Conservation (phyloP, 2,329 filamentous ascomycete species). For the Talaromyces sp. region DNA sequence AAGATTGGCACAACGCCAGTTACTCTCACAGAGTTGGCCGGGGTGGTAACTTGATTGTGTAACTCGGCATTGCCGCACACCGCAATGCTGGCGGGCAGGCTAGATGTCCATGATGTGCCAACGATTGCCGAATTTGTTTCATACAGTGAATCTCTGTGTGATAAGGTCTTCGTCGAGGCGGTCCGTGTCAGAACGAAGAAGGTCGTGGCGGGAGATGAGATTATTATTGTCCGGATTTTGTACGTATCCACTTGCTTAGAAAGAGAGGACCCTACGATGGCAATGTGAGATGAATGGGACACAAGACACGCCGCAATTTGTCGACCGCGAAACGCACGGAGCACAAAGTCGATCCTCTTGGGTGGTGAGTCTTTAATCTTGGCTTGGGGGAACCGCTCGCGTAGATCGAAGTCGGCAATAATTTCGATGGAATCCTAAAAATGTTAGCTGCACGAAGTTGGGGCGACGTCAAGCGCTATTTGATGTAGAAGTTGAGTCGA, state of each 20-base stretch:
- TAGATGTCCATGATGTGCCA: not conserved
- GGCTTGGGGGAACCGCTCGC: not conserved
- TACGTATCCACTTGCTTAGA: not conserved
- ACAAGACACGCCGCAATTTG: conserved; percentile 8
- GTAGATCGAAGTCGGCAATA: not conserved
- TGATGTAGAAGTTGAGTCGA: not conserved
- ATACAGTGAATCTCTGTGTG: not conserved
- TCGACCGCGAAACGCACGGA: conserved; percentile 10
- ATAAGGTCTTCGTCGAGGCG: not conserved
- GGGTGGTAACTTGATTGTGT: conserved; percentile 3
- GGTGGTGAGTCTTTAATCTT: no score
- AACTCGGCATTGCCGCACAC: conserved; percentile 14
- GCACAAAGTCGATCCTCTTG: not conserved
- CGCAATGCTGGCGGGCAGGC: conserved; percentile 1
- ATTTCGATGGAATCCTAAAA: not conserved
- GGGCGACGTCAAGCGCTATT: not conserved
- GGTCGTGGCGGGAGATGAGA: not conserved
- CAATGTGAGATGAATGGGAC: not conserved
- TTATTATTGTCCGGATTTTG: not conserved
- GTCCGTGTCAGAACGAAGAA: not conserved
- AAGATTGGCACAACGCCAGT: not conserved
- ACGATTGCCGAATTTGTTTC: not conserved
- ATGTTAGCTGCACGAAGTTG: not conserved
- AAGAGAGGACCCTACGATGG: conserved; percentile 5
- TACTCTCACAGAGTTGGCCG: conserved; percentile 8